Percentiles rank a stretch among this genome's conserved stretches.
Evolutionary conservation across 345 rosid species (phyloP).

Genomic region (Dimocarpus longan): DNA sequence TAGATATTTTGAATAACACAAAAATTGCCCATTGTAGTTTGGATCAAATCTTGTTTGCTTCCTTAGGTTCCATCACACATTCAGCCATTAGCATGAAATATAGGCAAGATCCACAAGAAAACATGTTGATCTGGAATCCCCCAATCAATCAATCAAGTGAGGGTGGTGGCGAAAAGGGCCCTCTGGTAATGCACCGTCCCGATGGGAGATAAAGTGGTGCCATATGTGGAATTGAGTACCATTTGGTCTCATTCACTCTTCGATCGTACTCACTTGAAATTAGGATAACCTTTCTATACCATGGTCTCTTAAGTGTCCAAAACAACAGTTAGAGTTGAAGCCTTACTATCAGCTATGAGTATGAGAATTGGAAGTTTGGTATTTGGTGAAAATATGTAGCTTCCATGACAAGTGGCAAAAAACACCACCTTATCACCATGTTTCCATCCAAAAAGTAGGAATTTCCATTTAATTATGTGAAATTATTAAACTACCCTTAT

Average conservation of each 20-base stretch:
- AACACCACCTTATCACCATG: too few species aligned
- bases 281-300: slow-evolving; percentile 36
- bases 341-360: slow-evolving; percentile 35
- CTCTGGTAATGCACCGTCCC: slow-evolving; percentile 60
- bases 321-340: slow-evolving; percentile 6
- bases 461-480: too few species aligned
- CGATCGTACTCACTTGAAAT: slow-evolving; percentile 47
- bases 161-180: slow-evolving; percentile 42
- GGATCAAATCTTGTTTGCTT: too few species aligned
- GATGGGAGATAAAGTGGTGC: slow-evolving; percentile 62
- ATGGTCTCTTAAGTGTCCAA: slow-evolving; percentile 48
- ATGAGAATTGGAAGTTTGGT: slow-evolving; percentile 35
- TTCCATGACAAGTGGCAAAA: too few species aligned
- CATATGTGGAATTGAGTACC: slow-evolving; percentile 59
- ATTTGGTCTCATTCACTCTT: slow-evolving; percentile 52
- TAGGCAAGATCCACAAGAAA: slow-evolving; percentile 64
- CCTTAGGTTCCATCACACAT: slow-evolving; percentile 36
- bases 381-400: neutral
- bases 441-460: too few species aligned
- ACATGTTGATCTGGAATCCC: slow-evolving; percentile 44
- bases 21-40: too few species aligned
- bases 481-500: too few species aligned
- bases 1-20: too few species aligned
- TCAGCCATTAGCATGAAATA: slow-evolving; percentile 68
- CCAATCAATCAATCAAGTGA: slow-evolving; percentile 44